A percentile compares a stretch with the other conserved stretches of the same genome.
Conservation (phyloP, 2,329 filamentous ascomycete species). For the Fusarium circinatum region DNA sequence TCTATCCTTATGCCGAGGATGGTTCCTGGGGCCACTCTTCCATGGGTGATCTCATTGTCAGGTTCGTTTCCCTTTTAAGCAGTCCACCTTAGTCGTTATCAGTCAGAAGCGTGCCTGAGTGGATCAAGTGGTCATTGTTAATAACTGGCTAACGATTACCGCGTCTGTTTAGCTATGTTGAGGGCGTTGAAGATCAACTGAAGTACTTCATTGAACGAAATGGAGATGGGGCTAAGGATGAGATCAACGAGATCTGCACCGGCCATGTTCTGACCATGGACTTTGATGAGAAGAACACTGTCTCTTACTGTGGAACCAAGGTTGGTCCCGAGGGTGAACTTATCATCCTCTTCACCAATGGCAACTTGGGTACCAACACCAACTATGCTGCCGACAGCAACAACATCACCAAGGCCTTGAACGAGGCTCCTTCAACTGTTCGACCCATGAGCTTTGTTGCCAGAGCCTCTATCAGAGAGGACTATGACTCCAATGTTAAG, state of each 20-base stretch:
- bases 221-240: conserved; percentile 53
- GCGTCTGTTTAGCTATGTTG: conserved; percentile 54
- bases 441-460: conserved; percentile 55
- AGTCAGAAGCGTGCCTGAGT: not conserved
- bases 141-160: not conserved
- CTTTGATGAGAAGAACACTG: conserved; percentile 55
- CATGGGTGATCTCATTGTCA: conserved; percentile 56
- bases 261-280: conserved; percentile 59
- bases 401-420: conserved; percentile 57
- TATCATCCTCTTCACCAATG: conserved; percentile 58
- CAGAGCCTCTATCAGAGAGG: conserved; percentile 53
- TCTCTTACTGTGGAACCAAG: conserved; percentile 57
- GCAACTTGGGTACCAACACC: conserved; percentile 58
- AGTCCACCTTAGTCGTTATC: not conserved
- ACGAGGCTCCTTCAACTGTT: conserved; percentile 52
- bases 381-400: conserved; percentile 49
- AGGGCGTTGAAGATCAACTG: conserved; percentile 54
- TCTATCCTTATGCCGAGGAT: conserved; percentile 59
- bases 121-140: not conserved
- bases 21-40: conserved; percentile 54
- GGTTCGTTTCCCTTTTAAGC: conserved; percentile 46
- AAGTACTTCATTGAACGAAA: conserved; percentile 51
- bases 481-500: conserved; percentile 57
- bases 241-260: conserved; percentile 59
- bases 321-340: conserved; percentile 57